Evolutionary conservation across 2,329 filamentous ascomycete species (phyloP).

Genomic region (Fusarium bactridioides): DNA sequence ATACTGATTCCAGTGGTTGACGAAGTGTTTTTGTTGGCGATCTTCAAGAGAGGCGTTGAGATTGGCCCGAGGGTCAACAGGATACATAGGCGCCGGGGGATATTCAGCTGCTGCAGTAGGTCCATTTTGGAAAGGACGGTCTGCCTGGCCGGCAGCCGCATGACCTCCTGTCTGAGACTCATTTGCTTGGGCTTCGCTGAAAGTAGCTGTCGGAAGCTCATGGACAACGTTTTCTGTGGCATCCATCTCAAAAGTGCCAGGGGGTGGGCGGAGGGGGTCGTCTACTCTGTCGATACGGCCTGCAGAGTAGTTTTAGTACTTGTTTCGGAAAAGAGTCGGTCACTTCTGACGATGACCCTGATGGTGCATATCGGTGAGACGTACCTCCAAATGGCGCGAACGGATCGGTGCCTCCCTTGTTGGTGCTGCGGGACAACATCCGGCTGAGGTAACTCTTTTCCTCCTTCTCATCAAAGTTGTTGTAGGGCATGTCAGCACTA

Average conservation of each 20-base stretch:
- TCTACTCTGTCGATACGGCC: constrained; percentile 46
- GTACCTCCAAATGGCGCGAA: constrained; percentile 58
- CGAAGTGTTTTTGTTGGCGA: constrained; percentile 42
- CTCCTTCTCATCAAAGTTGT: constrained; percentile 41
- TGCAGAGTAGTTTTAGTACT: constrained; percentile 33
- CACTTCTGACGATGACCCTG: not conserved
- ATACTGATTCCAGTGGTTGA: constrained; percentile 52
- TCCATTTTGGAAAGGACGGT: constrained; percentile 12
- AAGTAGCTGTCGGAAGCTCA: constrained; percentile 45
- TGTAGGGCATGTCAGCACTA: constrained; percentile 20
- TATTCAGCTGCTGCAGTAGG: constrained; percentile 1
- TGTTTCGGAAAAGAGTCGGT: not conserved
- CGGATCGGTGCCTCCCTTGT: constrained; percentile 44
- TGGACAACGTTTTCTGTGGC: constrained; percentile 43
- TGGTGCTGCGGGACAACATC: constrained; percentile 41
- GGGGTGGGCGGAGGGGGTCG: constrained; percentile 39
- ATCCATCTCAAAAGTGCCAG: constrained; percentile 51
- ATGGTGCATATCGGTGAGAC: constrained; percentile 11
- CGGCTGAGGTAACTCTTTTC: constrained; percentile 23
- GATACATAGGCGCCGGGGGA: constrained; percentile 14
- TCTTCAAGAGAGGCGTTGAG: constrained; percentile 45
- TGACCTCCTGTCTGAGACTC: constrained; percentile 4
- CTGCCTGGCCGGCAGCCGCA: not conserved
- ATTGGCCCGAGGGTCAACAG: constrained; percentile 46
- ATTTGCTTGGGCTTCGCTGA: constrained; percentile 9